These are phyloP conservation scores for Physcomitrium patens DNA, from an alignment of 225 moss, liverwort and hornwort species.

Conservation along the genomic window DNA sequence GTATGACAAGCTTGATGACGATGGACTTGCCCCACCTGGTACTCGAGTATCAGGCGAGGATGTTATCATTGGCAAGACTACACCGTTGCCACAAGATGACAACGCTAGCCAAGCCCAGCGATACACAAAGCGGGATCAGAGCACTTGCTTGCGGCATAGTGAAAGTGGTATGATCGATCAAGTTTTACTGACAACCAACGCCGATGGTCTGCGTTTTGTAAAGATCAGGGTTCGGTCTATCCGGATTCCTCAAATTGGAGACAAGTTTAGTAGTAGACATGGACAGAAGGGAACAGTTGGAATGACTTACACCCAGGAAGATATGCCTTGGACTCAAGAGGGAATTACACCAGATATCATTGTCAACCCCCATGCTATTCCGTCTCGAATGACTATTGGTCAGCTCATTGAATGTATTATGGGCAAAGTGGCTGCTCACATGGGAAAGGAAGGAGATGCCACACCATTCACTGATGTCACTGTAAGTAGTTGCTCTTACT, in stretches of 20 bases:
- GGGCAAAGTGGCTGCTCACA: conserved; percentile 99
- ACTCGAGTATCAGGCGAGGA: conserved; percentile 99
- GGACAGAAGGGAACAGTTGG: conserved; percentile 99
- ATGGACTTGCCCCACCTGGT: conserved; percentile 98
- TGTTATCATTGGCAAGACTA: conserved; percentile 98
- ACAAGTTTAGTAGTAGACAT: conserved; percentile 98
- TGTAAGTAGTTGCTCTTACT: conserved; percentile 49
- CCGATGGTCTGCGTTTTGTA: conserved; percentile 95
- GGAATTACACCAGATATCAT: conserved; percentile 99
- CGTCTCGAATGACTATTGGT: conserved; percentile 99
- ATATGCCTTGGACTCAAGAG: conserved; percentile 99
- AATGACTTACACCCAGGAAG: conserved; percentile 99
- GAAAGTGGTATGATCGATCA: conserved; percentile 99
- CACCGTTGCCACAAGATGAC: conserved; percentile 95
- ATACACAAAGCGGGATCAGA: conserved; percentile 96
- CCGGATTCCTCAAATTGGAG: conserved; percentile 97
- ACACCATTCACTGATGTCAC: conserved; percentile 99
- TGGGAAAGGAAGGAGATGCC: conserved; percentile 99
- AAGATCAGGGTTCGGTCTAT: conserved; percentile 98
- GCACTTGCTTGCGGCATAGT: conserved; percentile 96
- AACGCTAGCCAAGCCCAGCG: conserved; percentile 96
- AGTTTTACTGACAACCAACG: conserved; percentile 95
- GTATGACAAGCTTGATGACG: conserved; percentile 98
- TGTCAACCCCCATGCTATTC: conserved; percentile 99
- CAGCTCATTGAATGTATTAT: conserved; percentile 99